A percentile compares a stretch with the other conserved stretches of the same genome.
These are phyloP conservation scores for Hippophae tibetana DNA, from an alignment of 306 rosid species.

Conservation along the genomic window DNA sequence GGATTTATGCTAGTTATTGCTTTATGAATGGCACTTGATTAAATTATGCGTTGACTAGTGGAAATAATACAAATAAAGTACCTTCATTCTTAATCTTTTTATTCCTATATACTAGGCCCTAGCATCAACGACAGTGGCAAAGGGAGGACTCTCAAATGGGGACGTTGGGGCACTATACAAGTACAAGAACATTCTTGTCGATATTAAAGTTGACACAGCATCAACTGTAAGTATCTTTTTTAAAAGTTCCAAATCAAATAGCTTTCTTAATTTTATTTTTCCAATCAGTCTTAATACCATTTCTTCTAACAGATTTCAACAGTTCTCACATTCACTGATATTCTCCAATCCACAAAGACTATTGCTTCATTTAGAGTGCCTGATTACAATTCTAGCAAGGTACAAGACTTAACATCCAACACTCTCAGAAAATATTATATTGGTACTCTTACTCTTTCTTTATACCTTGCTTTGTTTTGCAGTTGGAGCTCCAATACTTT, in stretches of 20 bases:
- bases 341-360: constrained; percentile 79
- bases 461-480: constrained; percentile 12
- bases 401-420: constrained; percentile 21
- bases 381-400: constrained; percentile 85
- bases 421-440: constrained; percentile 4
- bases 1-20: not conserved
- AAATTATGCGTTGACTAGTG: not conserved
- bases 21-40: constrained; percentile 4
- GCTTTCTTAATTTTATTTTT: not conserved
- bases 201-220: constrained; percentile 82
- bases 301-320: constrained; percentile 50
- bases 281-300: constrained; percentile 11
- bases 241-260: constrained; percentile 5
- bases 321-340: constrained; percentile 52
- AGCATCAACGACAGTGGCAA: constrained; percentile 84
- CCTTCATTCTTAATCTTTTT: not conserved
- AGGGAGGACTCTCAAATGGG: constrained; percentile 77
- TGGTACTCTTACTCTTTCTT: not conserved
- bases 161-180: constrained; percentile 72
- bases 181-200: constrained; percentile 58
- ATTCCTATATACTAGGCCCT: constrained; percentile 42
- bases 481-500: constrained; percentile 92
- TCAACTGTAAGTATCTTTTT: constrained; percentile 57
- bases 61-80: not conserved
- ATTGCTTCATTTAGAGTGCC: constrained; percentile 80